Evolutionary conservation across 345 rosid species (phyloP).

Genomic region (Eucalyptus curtisii): DNA sequence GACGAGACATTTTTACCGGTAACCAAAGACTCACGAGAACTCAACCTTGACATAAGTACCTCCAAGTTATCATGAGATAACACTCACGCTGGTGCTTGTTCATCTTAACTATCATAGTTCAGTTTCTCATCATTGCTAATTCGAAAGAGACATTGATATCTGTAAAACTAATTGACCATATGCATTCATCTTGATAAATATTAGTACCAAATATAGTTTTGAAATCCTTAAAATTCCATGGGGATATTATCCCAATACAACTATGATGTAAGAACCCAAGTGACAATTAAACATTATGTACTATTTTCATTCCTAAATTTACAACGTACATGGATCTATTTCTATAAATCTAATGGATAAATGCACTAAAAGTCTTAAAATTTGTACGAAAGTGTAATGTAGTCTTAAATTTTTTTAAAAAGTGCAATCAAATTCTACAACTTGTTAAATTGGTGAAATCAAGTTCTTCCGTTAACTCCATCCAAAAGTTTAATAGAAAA

Average conservation of each 20-base stretch:
- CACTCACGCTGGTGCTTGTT: too few species aligned
- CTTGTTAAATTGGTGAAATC: fast-evolving
- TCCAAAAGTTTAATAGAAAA: not conserved
- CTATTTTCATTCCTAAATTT: not conserved
- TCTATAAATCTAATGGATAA: not conserved
- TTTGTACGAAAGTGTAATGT: not conserved
- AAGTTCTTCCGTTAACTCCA: fast-evolving
- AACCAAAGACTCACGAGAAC: too few species aligned
- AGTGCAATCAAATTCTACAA: not conserved
- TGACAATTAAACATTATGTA: not conserved
- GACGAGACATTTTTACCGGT: too few species aligned
- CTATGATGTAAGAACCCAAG: not conserved
- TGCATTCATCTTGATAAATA: too few species aligned
- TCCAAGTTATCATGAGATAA: too few species aligned
- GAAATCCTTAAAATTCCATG: too few species aligned
- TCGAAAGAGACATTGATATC: too few species aligned
- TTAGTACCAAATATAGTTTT: too few species aligned
- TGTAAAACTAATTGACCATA: too few species aligned
- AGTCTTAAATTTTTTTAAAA: not conserved
- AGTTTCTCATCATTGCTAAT: too few species aligned
- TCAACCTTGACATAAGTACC: too few species aligned
- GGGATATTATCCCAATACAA: not conserved
- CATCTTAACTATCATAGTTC: too few species aligned
- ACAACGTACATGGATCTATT: not conserved
- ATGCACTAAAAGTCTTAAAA: not conserved